Percentiles rank a stretch among this genome's conserved stretches.
These are phyloP conservation scores for Mortierella sp. DNA, from an alignment of 371 early-diverging fungal species.

Conservation along the genomic window DNA sequence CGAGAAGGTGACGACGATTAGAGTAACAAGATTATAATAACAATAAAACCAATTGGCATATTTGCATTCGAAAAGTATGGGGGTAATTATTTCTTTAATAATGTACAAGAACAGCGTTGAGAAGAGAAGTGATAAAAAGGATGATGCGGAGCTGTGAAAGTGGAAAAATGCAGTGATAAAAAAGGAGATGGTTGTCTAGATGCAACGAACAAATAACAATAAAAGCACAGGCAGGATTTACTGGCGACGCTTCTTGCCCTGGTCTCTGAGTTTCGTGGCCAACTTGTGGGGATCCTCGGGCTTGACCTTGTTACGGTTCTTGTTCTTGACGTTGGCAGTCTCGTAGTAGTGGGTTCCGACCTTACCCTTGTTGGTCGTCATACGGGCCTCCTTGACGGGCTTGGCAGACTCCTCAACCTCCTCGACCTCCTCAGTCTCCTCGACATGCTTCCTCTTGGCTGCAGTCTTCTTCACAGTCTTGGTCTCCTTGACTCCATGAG, in stretches of 20 bases:
- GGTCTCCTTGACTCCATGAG: constrained; percentile 47
- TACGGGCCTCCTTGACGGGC: constrained; percentile 73
- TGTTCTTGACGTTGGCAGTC: constrained; percentile 94
- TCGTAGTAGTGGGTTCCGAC: constrained; percentile 91
- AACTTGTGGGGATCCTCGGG: constrained; percentile 73
- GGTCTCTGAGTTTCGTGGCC: constrained; percentile 56
- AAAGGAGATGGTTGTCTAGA: constrained; percentile 13
- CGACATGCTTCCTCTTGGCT: constrained; percentile 59
- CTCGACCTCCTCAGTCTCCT: constrained; percentile 57
- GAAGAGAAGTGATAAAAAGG: neutral
- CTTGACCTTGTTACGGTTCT: constrained; percentile 84
- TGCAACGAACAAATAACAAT: constrained; percentile 3
- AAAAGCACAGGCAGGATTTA: constrained; percentile 18
- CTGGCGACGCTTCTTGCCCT: constrained; percentile 58
- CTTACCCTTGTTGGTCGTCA: constrained; percentile 90
- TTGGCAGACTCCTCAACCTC: constrained; percentile 57
- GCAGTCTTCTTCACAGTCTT: constrained; percentile 48
- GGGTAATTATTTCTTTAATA: constrained; percentile 10
- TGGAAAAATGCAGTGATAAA: neutral
- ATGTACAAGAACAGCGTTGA: constrained; percentile 11
- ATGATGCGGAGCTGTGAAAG: constrained; percentile 1
- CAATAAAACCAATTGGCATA: constrained; percentile 12
- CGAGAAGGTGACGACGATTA: constrained; percentile 17
- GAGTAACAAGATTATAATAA: neutral
- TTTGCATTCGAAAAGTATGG: neutral